Evolutionary conservation across 2,329 filamentous ascomycete genomes (phyloP).

Genomic region (Aspergillus sp.): DNA sequence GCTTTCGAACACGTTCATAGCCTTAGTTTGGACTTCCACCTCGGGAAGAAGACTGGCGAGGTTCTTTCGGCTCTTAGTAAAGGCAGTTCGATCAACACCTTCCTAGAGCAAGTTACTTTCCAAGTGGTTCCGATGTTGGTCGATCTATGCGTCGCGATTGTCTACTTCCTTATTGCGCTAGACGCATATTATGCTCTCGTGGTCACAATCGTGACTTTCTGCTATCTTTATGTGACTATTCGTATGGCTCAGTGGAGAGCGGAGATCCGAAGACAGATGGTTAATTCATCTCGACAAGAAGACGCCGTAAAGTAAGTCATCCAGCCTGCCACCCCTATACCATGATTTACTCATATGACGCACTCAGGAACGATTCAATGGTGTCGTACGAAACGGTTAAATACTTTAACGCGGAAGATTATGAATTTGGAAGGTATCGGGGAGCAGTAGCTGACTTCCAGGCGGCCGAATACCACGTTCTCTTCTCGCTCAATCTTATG

Average conservation of each 20-base stretch:
- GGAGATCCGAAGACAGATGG: slow-evolving; percentile 88
- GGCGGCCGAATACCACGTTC: slow-evolving; percentile 71
- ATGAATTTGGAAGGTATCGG: slow-evolving; percentile 73
- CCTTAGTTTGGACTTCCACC: slow-evolving; percentile 91
- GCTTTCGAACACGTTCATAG: slow-evolving; percentile 97
- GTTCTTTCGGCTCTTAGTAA: slow-evolving; percentile 95
- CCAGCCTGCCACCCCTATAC: not conserved
- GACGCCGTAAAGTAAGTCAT: slow-evolving; percentile 79
- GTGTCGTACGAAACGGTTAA: slow-evolving; percentile 97
- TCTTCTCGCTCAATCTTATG: slow-evolving; percentile 74
- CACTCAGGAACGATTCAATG: slow-evolving; percentile 80
- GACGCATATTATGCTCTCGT: slow-evolving; percentile 89
- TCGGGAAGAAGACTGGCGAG: slow-evolving; percentile 94
- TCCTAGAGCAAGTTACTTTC: slow-evolving; percentile 94
- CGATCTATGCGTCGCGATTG: slow-evolving; percentile 81
- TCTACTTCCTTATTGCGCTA: slow-evolving; percentile 74
- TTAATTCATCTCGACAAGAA: slow-evolving; percentile 90
- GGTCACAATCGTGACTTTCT: slow-evolving; percentile 86
- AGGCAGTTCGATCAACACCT: slow-evolving; percentile 92
- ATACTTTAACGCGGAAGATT: slow-evolving; percentile 82
- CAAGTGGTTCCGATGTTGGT: slow-evolving; percentile 93
- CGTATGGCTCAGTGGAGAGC: slow-evolving; percentile 92
- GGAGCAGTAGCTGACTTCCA: slow-evolving; percentile 71
- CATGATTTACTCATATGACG: slow-evolving; percentile 1
- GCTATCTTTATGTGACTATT: slow-evolving; percentile 94